Conservation (phyloP, 352 stramenopile species). For the Nothophytophthora sp. region DNA sequence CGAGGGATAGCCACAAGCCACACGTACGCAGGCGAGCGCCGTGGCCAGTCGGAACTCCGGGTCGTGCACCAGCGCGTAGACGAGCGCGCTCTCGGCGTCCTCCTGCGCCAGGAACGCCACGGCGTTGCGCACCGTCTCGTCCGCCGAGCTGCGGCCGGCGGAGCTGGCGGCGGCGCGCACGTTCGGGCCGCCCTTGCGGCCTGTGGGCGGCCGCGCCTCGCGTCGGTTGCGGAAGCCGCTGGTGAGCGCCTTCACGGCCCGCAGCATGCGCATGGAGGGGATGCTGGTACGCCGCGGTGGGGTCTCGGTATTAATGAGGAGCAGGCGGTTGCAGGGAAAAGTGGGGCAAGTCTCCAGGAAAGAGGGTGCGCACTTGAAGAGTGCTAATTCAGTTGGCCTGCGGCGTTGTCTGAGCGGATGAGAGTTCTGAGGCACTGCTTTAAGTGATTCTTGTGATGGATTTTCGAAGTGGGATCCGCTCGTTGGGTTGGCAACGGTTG, state of each 20-base stretch:
- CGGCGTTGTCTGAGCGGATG: too few relatives aligned
- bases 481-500: neutral
- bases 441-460: neutral
- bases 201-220: neutral
- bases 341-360: too few relatives aligned
- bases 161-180: conserved; percentile 4
- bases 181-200: conserved; percentile 9
- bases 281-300: too few relatives aligned
- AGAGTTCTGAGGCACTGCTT: too few relatives aligned
- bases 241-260: conserved; percentile 21
- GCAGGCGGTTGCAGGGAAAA: too few relatives aligned
- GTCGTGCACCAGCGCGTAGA: conserved; percentile 80
- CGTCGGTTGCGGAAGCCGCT: conserved; percentile 15
- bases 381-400: too few relatives aligned
- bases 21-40: conserved; percentile 48
- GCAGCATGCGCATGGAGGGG: conserved; percentile 22
- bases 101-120: conserved; percentile 67
- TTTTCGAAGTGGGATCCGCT: neutral
- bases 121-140: conserved; percentile 65
- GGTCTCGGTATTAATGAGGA: too few relatives aligned
- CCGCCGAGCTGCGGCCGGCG: neutral
- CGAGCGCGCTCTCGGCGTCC: conserved; percentile 65
- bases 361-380: too few relatives aligned
- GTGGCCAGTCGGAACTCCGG: conserved; percentile 73
- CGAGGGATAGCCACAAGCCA: too few relatives aligned